Conservation (phyloP, 225 moss, liverwort and hornwort species). For the Sphagnum tenellum region DNA sequence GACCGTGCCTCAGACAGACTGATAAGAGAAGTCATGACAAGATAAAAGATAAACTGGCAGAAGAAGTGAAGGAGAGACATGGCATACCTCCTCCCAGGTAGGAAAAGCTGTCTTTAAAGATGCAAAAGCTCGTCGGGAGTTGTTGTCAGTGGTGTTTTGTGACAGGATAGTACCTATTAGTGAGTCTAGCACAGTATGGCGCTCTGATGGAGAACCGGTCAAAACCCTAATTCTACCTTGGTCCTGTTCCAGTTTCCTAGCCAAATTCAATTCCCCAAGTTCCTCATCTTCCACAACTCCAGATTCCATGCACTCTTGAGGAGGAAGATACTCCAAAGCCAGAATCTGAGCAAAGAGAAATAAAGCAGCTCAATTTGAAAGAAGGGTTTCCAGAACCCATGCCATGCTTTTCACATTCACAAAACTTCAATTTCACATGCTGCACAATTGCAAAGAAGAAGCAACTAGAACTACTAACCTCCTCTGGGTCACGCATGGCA, state of each 20-base stretch:
- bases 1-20: background rate
- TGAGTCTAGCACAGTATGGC: constrained; percentile 69
- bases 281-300: constrained; percentile 4
- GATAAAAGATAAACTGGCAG: too few relatives aligned
- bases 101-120: constrained; percentile 58
- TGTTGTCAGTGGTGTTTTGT: constrained; percentile 86
- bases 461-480: too few relatives aligned
- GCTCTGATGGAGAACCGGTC: constrained; percentile 37
- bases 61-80: background rate
- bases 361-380: constrained; percentile 5
- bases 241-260: constrained; percentile 14
- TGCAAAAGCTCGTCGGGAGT: constrained; percentile 69
- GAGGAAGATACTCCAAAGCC: constrained; percentile 28
- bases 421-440: background rate
- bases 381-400: background rate
- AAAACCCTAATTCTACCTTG: constrained; percentile 7
- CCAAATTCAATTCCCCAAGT: constrained; percentile 11
- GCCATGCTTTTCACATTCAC: background rate
- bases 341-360: constrained; percentile 25
- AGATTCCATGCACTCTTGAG: constrained; percentile 1
- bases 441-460: background rate
- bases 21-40: background rate
- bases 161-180: constrained; percentile 78
- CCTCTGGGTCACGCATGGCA: constrained; percentile 11
- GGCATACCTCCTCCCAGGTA: constrained; percentile 74